Base-by-base conservation (phyloP, 257 asterid genomes). In the Solanum clarkiae region DNA sequence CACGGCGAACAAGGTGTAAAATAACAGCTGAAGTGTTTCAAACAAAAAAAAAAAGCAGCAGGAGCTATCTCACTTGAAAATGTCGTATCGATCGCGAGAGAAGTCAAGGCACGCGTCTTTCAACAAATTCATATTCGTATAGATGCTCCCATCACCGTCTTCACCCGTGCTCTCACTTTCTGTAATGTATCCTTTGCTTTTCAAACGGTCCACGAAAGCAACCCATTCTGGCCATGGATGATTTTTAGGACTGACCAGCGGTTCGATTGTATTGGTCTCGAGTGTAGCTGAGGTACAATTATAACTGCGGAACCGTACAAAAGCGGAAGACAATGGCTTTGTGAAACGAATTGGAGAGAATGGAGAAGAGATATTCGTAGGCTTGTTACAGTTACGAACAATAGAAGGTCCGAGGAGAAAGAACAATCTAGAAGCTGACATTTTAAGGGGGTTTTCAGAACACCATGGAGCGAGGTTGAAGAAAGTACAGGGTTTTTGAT, bases 171-270 rank as follows among this genome's bases (percentile, higher is more conserved):
- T 88, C 53, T 6, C 82, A 3, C 74, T 88, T 26, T 15, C 87
- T 8, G 86, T 22, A 24, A 95, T 59, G 92, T 94, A 95, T 45
- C 98, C 98, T 84, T 89, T 97, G 83, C 89, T 70, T 87, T 93
- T 93, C 86, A 95, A 88, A 36, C 92, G 90, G 87, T 94, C 97
- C 59, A 95, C 88, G 72, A 97, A 97, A 59, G 81, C 74, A 71
- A 94, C 89, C 99, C 99, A 97, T 88, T 95, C 99, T 3, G 98
- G 97, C 99, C 99, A 97, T 0, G 98, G 99, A 86, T 97, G 99
- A 55, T 81, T 55, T 6, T 11, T 17, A 20, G 86, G n/a, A 40
- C n/a, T 11, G 55, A 74, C 74, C 53, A 90, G 72, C 36, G 80
- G 72, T 80, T 84, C 88, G 4, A 86, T 16, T 49, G 68, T 85